A percentile compares a stretch with the other conserved stretches of the same genome.
Evolutionary conservation across 75 land plant genomes (phyloP).

Genomic region (Larix kaempferi): DNA sequence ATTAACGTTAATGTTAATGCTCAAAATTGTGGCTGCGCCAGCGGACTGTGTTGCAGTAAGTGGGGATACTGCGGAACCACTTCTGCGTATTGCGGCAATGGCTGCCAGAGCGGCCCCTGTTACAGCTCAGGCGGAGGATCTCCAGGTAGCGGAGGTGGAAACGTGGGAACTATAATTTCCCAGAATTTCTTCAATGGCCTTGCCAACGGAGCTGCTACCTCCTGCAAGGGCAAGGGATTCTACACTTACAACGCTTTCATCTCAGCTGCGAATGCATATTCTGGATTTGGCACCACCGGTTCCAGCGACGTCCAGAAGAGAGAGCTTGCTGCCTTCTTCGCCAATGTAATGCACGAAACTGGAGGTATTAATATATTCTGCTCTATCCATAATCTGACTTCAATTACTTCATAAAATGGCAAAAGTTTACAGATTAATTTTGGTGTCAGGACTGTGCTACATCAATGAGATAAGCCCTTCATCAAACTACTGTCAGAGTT

Average conservation of each 20-base stretch:
- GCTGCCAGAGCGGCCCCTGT: slow-evolving; percentile 36
- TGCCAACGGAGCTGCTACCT: slow-evolving; percentile 9
- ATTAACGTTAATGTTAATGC: neutral
- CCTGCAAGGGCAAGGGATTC: slow-evolving; percentile 36
- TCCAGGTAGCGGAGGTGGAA: slow-evolving; percentile 10
- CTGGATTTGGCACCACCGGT: slow-evolving; percentile 37
- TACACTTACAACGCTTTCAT: slow-evolving; percentile 42
- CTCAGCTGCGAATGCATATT: slow-evolving; percentile 27
- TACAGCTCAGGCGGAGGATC: neutral
- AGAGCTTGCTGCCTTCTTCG: slow-evolving; percentile 78
- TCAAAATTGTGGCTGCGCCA: slow-evolving; percentile 29
- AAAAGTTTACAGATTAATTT: neutral
- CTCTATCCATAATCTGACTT: no score
- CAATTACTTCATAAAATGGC: no score
- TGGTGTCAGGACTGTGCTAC: neutral
- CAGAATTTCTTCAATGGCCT: slow-evolving; percentile 38
- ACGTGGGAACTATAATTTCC: slow-evolving; percentile 23
- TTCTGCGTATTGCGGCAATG: slow-evolving; percentile 32
- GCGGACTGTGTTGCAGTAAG: slow-evolving; percentile 31
- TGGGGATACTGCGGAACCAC: slow-evolving; percentile 37
- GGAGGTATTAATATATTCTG: slow-evolving; percentile 7
- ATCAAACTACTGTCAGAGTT: neutral
- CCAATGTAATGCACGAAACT: slow-evolving; percentile 62
- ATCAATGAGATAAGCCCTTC: neutral
- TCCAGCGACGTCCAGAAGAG: slow-evolving; percentile 38